Evolutionary conservation across 192 early-diverging fungal species (phyloP).

Genomic region (Phlyctochytrium bullatum): DNA sequence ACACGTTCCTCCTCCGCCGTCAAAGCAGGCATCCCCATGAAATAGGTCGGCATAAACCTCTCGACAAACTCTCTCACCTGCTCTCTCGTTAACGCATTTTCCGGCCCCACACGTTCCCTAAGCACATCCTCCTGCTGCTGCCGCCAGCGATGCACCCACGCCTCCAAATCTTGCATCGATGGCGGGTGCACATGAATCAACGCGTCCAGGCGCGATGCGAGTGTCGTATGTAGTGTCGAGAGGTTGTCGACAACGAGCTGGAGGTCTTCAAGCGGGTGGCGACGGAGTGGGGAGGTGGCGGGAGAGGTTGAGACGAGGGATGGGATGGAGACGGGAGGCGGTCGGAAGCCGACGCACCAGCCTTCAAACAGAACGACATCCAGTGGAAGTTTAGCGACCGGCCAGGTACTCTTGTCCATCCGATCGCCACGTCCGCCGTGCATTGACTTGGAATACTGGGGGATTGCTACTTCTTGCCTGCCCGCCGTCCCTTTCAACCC

Average conservation of each 20-base stretch:
- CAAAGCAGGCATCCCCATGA: not conserved
- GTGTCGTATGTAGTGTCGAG: constrained; percentile 34
- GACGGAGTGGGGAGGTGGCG: not conserved
- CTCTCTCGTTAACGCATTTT: not conserved
- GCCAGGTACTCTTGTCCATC: constrained; percentile 58
- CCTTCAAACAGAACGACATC: constrained; percentile 91
- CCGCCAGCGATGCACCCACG: constrained; percentile 81
- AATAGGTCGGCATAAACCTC: not conserved
- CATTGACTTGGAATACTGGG: constrained; percentile 79
- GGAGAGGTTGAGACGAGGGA: not conserved
- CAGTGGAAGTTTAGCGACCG: constrained; percentile 44
- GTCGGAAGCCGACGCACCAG: constrained; percentile 81
- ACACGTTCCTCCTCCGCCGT: not conserved
- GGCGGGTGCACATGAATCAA: constrained; percentile 78
- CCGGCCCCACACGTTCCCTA: constrained; percentile 11
- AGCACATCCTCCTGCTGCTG: constrained; percentile 78
- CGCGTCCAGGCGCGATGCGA: constrained; percentile 39
- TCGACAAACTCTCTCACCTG: not conserved
- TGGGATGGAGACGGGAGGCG: not conserved
- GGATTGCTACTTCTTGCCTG: constrained; percentile 48
- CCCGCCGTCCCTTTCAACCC: constrained; percentile 36
- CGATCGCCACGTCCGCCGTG: constrained; percentile 79
- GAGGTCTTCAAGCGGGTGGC: constrained; percentile 19
- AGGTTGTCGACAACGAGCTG: constrained; percentile 8
- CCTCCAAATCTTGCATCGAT: constrained; percentile 56